Evolutionary conservation across 495 filamentous ascomycete species (phyloP).

Genomic region (Durotheca rogersii): DNA sequence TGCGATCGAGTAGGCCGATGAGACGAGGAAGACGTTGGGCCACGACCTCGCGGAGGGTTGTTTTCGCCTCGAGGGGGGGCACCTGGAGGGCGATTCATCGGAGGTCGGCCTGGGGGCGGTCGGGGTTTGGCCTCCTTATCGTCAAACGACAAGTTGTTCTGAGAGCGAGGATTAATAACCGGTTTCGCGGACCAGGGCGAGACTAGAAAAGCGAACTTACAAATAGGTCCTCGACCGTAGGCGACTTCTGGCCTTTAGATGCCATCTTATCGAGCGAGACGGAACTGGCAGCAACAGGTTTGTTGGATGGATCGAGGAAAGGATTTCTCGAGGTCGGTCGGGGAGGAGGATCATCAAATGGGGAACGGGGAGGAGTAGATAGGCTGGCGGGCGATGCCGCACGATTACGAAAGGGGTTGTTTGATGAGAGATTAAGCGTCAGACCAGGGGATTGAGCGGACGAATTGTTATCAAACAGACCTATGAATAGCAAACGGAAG

Average conservation of each 20-base stretch:
- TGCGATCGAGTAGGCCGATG: conserved; percentile 63
- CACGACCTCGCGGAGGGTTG: conserved; percentile 47
- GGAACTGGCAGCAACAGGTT: conserved; percentile 47
- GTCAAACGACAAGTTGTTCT: conserved; percentile 55
- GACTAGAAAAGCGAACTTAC: conserved; percentile 64
- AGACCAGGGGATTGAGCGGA: conserved; percentile 48
- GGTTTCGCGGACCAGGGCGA: too few species aligned
- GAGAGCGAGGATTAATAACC: conserved; percentile 15
- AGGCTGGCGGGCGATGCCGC: conserved; percentile 64
- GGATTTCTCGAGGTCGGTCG: conserved; percentile 86
- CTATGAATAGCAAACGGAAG: conserved; percentile 32
- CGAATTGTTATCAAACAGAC: conserved; percentile 36
- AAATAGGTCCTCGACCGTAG: conserved; percentile 81
- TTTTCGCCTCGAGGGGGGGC: conserved; percentile 53
- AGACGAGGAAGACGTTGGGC: conserved; percentile 44
- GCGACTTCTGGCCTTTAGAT: conserved; percentile 51
- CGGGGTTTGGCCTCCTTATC: conserved; percentile 40
- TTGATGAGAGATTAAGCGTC: conserved; percentile 73
- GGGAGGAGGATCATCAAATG: conserved; percentile 58
- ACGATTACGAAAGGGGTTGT: conserved; percentile 98
- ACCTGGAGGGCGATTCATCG: conserved; percentile 46
- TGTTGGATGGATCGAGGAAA: conserved; percentile 75
- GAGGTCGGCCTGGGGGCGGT: conserved; percentile 32
- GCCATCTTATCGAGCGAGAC: conserved; percentile 56
- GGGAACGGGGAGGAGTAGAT: conserved; percentile 47